Evolutionary conservation across 2,329 filamentous ascomycete genomes (phyloP), one percentile per base, ranked within the genome.

Genomic region (Rhytidhysteron rufulum): DNA sequence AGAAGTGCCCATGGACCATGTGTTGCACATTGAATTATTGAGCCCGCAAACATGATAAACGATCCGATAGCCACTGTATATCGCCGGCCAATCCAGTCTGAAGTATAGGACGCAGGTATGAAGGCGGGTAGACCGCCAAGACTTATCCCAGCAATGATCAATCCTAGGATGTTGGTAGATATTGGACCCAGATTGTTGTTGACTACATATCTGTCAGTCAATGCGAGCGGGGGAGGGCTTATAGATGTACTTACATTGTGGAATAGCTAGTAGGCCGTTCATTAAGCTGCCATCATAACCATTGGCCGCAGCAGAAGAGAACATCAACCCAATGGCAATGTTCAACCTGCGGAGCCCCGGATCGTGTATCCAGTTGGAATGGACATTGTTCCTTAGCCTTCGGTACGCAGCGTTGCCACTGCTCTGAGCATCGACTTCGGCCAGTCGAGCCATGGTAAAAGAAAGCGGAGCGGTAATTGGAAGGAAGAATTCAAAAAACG

Each of bases 81-180:
- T 4, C 62, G 66, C 16, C 72, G 62, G 2, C 72, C 72, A 6
- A 65, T 58, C 61, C 65, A 70, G 42, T 75, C 72, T 29, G 68
- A 45, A 29, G 51, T 42, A 31, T 34, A 50, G 4, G 47, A 40
- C 18, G 48, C 49, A 7, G 44, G 45, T 33, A 49, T 31, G 22
- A 47, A 48, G 9, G 47, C 22, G 41, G 42, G 40, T 31, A 50
- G 42, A 34, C 53, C 30, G 34, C 41, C 41, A 19, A 49, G 42
- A 17, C 31, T 38, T 17, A 43, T 32, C 16, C 41, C 30, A 18
- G 47, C 39, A 39, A 50, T 44, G 2, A 44, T 50, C 40, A 57
- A 17, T 7, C 52, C 52, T 45, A 52, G 36, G 8, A 50, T 43
- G 20, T 31, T 44, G 2, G 46, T 43, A 25, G 34, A 43, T 15